Percentiles rank a stretch among this genome's conserved stretches.
phyloP scores from a whole-genome alignment of 208 protist species.

The Leishmania martiniquensis region DNA sequence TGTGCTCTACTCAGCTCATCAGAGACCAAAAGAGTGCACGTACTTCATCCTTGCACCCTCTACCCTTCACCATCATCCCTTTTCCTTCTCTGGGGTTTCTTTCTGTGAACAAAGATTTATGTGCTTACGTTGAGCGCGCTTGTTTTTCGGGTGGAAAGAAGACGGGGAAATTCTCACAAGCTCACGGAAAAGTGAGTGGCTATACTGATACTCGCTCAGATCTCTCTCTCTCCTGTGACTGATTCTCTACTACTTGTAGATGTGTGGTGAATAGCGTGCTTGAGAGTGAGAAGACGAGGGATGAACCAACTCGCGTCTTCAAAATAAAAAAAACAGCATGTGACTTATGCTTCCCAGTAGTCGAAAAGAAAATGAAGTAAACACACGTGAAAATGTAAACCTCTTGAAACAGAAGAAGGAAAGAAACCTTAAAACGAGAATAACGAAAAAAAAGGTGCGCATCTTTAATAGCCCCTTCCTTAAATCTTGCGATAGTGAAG shows the following conservation, averaged over 20 bases:
- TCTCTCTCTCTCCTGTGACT: background rate
- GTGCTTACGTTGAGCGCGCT: background rate
- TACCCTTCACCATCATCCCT: background rate
- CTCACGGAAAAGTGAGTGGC: background rate
- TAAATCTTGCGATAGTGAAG: background rate
- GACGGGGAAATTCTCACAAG: background rate
- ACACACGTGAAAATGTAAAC: background rate
- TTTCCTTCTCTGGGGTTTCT: background rate
- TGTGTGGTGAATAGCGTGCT: background rate
- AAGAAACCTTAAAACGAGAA: background rate
- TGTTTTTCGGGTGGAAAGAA: background rate
- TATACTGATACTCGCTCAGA: background rate
- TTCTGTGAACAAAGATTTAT: slow-evolving; percentile 1
- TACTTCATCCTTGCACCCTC: background rate
- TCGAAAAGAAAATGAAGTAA: background rate
- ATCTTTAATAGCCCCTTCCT: background rate
- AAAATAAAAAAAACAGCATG: background rate
- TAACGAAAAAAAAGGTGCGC: background rate
- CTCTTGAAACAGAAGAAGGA: background rate
- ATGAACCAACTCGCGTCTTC: background rate
- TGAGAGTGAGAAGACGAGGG: background rate
- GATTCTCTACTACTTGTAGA: slow-evolving; percentile 4
- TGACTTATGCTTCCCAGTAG: background rate
- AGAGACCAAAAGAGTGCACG: background rate
- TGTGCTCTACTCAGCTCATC: background rate